Base-by-base conservation (phyloP, 768 basidiomycete species). In the Mycena galericulata region DNA sequence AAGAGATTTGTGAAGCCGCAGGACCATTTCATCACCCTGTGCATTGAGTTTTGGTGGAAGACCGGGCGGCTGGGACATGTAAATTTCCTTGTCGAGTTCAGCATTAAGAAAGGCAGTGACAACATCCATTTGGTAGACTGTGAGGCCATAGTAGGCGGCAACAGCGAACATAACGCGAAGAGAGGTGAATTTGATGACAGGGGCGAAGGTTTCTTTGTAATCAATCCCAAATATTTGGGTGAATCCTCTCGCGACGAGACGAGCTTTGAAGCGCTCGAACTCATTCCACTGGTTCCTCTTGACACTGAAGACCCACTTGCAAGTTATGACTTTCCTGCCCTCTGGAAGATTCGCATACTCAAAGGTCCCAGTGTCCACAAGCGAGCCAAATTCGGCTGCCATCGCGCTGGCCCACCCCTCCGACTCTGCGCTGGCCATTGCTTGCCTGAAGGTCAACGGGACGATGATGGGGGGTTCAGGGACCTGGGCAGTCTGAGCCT, bases 31-130 rank as follows among this genome's bases (percentile, higher is more conserved):
- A n/a, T n/a, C n/a, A n/a, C n/a, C n/a, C n/a, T n/a, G n/a, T n/a
- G n/a, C n/a, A n/a, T n/a, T n/a, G n/a, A n/a, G n/a, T n/a, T n/a
- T n/a, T n/a, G n/a, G n/a, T n/a, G n/a, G n/a, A n/a, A n/a, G n/a
- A n/a, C n/a, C n/a, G n/a, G 50, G 50, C 4, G 55, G 55, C 14
- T 57, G 55, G 8, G 55, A 57, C 55, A 57, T 57, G 40, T 43
- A 57, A 20, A 57, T 57, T 43, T 57, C 55, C 20, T 57, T 41
- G 27, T 57, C 40, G 15, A 51, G 50, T 3, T 51, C 30, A 18
- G 50, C 50, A 15, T 51, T 51, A 30, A 51, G 50, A 30, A 51
- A 51, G 9, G 30, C 50, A 22, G 50, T 51, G 9, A 51, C 50
- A 8, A 51, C 50, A 32, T 51, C 50, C 50, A 51, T 51, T 32